A percentile compares a stretch with the other conserved stretches of the same genome.
Conservation (phyloP, 768 basidiomycete species). For the Cyclocybe aegerita region DNA sequence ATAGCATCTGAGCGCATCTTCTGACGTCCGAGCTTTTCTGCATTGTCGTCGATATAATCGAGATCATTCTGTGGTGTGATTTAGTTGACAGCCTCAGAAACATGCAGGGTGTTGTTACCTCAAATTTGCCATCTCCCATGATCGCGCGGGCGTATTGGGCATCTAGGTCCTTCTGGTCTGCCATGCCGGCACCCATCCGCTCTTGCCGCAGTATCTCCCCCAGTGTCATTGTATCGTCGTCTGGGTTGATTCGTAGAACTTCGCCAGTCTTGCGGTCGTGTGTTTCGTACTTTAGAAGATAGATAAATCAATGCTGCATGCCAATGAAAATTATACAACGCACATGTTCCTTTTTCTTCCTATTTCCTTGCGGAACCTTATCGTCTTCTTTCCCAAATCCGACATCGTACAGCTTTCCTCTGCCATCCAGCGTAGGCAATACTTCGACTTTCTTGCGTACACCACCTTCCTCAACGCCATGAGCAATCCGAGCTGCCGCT, state of each 20-base stretch:
- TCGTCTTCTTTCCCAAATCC: conserved; percentile 74
- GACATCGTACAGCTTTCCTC: conserved; percentile 87
- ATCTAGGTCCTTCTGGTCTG: conserved; percentile 91
- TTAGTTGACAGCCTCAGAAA: background rate
- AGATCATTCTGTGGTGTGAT: conserved; percentile 61
- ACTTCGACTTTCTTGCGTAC: conserved; percentile 73
- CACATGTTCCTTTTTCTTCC: conserved; percentile 76
- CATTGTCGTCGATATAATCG: conserved; percentile 97
- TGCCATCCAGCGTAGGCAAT: conserved; percentile 84
- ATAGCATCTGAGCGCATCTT: conserved; percentile 97
- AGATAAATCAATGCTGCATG: background rate
- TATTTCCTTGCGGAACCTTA: conserved; percentile 58
- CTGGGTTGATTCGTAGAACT: conserved; percentile 82
- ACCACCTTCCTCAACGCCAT: conserved; percentile 40
- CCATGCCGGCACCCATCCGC: conserved; percentile 81
- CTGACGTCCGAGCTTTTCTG: conserved; percentile 85
- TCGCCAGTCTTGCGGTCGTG: conserved; percentile 91
- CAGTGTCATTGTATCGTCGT: conserved; percentile 84
- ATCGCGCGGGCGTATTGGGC: conserved; percentile 87
- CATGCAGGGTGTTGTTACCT: conserved; percentile 44
- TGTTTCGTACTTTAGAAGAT: conserved; percentile 66
- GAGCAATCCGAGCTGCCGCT: conserved; percentile 51
- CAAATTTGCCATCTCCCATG: conserved; percentile 83
- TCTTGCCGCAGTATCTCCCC: conserved; percentile 95
- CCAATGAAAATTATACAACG: conserved; percentile 19